Evolutionary conservation across 306 rosid species (phyloP).

Genomic region (Begonia peltatifolia): DNA sequence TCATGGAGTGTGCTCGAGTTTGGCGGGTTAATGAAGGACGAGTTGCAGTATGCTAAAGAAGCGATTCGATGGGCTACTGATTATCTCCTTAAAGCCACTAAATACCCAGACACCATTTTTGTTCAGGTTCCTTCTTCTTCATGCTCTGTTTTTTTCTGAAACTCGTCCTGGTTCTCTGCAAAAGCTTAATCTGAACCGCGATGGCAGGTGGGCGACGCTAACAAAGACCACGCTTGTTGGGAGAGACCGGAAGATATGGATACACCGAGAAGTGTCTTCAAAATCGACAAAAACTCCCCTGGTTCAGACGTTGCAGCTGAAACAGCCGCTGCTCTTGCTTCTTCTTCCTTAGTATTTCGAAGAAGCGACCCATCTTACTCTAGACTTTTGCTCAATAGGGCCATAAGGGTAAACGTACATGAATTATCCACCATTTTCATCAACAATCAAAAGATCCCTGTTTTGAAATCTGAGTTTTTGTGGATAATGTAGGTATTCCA

Average conservation of each 20-base stretch:
- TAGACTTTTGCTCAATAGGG: slow-evolving; percentile 44
- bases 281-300: slow-evolving; percentile 57
- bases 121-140: slow-evolving; percentile 45
- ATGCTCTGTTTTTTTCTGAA: slow-evolving; percentile 1
- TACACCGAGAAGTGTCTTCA: slow-evolving; percentile 69
- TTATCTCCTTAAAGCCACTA: slow-evolving; percentile 57
- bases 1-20: slow-evolving; percentile 88
- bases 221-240: slow-evolving; percentile 86
- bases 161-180: no score
- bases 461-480: neutral
- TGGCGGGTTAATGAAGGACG: slow-evolving; percentile 45
- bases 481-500: slow-evolving; percentile 43
- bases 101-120: slow-evolving; percentile 50
- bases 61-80: slow-evolving; percentile 86
- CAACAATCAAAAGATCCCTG: neutral
- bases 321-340: slow-evolving; percentile 90
- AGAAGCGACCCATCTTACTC: slow-evolving; percentile 70
- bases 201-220: slow-evolving; percentile 73
- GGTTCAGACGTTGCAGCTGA: slow-evolving; percentile 90
- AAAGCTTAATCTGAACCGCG: no score
- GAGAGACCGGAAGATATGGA: slow-evolving; percentile 97
- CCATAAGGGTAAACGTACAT: slow-evolving; percentile 38
- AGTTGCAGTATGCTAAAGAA: slow-evolving; percentile 37
- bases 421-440: neutral
- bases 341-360: slow-evolving; percentile 67